Evolutionary conservation across 768 basidiomycete species (phyloP), one percentile per base, ranked within the genome.

Genomic region (Kwoniella sp.): DNA sequence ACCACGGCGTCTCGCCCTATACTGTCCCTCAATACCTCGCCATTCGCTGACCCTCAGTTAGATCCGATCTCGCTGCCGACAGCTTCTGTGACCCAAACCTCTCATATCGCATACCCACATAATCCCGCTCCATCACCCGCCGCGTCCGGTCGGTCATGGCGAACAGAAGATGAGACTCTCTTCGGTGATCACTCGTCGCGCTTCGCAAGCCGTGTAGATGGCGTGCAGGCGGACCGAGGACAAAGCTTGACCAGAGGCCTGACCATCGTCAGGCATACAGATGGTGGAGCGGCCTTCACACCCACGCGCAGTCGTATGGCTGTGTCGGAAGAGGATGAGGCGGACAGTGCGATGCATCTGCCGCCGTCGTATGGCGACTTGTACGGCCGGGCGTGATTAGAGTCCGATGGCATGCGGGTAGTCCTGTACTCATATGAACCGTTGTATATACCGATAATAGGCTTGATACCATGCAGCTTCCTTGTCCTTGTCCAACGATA

Each of bases 301-400:
- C n/a, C 25, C 19, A 19, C 28, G 15, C 5, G 23, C 10, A n/a
- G 17, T 10, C 6, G 39, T n/a, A 46, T 31, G 27, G 17, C n/a
- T 42, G 46, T 8, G 39, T 15, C 17, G 19, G 25, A 20, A 6
- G 47, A 32, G 8, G 34, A 11, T 5, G 39, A 27, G 6, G 41
- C 17, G 20, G 27, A 23, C 0, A 26, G 25, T 5, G 45, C 51
- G 33, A 34, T 47, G 15, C 50, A 47, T 45, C 34, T 50, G 6
- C 56, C 56, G 3, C 56, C 56, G 25, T 46, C 44, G 28, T 57
- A 57, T 47, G 37, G 50, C 7, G 56, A 57, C n/a, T 17, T 57
- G 9, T 57, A 57, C 19, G n/a, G n/a, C n/a, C n/a, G n/a, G n/a
- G n/a, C n/a, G n/a, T n/a, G n/a, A n/a, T n/a, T n/a, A n/a, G n/a